Percentiles rank a stretch among this genome's conserved stretches.
Conservation (phyloP, 345 rosid genomes). For the Aquilaria sinensis region DNA sequence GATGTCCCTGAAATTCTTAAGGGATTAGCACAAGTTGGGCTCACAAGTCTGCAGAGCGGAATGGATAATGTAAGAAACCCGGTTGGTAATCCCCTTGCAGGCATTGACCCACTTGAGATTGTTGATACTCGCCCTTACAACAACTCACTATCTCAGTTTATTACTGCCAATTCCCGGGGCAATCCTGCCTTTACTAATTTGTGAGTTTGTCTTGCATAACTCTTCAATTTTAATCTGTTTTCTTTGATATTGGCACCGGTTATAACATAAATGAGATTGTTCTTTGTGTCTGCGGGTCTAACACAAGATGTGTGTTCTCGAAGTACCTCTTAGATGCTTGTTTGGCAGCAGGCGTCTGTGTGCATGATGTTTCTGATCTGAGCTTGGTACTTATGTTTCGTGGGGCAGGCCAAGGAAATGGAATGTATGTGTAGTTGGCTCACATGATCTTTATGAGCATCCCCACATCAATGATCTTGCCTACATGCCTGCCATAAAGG, state of each 20-base stretch:
- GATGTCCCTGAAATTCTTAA: slow-evolving; percentile 86
- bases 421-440: slow-evolving; percentile 91
- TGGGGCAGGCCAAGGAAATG: slow-evolving; percentile 87
- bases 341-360: not conserved
- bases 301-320: too few relatives aligned
- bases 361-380: slow-evolving; percentile 1
- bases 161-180: slow-evolving; percentile 70
- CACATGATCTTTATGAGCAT: slow-evolving; percentile 95
- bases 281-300: too few relatives aligned
- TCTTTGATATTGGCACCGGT: too few relatives aligned
- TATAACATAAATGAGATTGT: too few relatives aligned
- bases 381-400: not conserved
- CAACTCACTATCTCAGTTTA: slow-evolving; percentile 64
- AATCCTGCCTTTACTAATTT: slow-evolving; percentile 67
- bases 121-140: slow-evolving; percentile 86
- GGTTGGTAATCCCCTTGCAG: slow-evolving; percentile 89
- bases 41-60: slow-evolving; percentile 90
- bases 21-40: slow-evolving; percentile 75
- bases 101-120: slow-evolving; percentile 85
- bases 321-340: too few relatives aligned
- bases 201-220: slow-evolving; percentile 32
- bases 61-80: slow-evolving; percentile 99
- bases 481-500: slow-evolving; percentile 86
- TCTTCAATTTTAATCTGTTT: not conserved
- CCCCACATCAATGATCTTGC: slow-evolving; percentile 98